These are phyloP conservation scores for Mollisia scopiformis DNA, from an alignment of 2,329 filamentous ascomycete species.

Conservation along the genomic window DNA sequence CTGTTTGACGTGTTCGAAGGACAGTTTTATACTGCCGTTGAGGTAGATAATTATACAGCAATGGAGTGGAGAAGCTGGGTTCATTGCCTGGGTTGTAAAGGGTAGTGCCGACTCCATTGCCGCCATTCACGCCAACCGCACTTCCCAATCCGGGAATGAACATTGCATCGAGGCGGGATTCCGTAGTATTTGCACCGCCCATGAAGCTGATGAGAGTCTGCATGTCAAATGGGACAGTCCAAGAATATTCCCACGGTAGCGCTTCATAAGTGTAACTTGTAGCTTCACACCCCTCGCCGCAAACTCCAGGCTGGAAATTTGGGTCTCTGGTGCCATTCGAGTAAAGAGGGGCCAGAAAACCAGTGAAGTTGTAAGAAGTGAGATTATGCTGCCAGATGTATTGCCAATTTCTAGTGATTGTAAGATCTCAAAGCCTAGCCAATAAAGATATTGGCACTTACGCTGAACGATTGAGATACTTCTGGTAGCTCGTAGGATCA, in stretches of 20 bases:
- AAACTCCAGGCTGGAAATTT: not conserved
- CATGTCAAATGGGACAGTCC: constrained; percentile 62
- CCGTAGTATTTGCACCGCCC: constrained; percentile 54
- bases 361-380: constrained; percentile 1
- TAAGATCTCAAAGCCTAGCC: not conserved
- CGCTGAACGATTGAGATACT: constrained; percentile 52
- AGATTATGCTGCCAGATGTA: constrained; percentile 4
- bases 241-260: constrained; percentile 50
- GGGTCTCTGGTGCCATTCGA: not conserved
- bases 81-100: not conserved
- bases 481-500: constrained; percentile 42
- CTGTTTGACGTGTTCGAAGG: not conserved
- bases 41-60: not conserved
- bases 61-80: not conserved
- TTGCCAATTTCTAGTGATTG: not conserved
- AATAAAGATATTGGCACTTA: not conserved
- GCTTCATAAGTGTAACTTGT: constrained; percentile 4
- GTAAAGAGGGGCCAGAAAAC: constrained; percentile 2
- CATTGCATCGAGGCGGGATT: constrained; percentile 45
- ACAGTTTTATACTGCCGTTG: not conserved
- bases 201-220: constrained; percentile 51
- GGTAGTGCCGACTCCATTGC: not conserved
- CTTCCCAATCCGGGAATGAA: constrained; percentile 44
- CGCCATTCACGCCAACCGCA: not conserved
- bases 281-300: not conserved